Percentiles rank a stretch among this genome's conserved stretches.
phyloP scores from a whole-genome alignment of 495 filamentous ascomycete genomes.

The Zalerion maritima region DNA sequence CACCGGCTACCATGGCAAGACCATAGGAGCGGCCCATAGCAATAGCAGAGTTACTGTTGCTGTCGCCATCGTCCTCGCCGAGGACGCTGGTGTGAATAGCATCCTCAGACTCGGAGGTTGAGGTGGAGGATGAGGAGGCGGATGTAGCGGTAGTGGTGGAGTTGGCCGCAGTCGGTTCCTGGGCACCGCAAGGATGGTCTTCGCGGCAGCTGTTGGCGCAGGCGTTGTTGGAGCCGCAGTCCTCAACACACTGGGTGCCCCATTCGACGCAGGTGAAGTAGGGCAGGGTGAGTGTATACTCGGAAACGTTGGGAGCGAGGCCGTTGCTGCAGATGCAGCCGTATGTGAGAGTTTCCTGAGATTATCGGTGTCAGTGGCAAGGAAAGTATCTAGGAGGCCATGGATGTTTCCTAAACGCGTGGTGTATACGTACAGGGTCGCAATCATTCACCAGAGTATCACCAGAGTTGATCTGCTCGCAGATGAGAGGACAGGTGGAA shows the following conservation, averaged over 20 bases:
- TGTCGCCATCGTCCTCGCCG: constrained; percentile 21
- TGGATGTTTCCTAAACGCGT: no score
- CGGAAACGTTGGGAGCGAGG: constrained; percentile 54
- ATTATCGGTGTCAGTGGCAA: constrained; percentile 7
- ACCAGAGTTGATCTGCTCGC: constrained; percentile 46
- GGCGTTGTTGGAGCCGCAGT: constrained; percentile 40
- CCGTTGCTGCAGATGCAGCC: constrained; percentile 64
- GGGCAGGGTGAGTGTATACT: constrained; percentile 77
- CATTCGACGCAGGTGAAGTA: constrained; percentile 68
- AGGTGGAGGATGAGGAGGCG: constrained; percentile 23
- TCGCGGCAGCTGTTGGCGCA: constrained; percentile 52
- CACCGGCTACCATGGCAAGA: constrained; percentile 36
- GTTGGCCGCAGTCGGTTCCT: constrained; percentile 49
- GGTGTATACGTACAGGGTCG: constrained; percentile 48
- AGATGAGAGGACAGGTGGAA: constrained; percentile 62
- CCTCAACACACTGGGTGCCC: constrained; percentile 52
- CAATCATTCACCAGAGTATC: constrained; percentile 47
- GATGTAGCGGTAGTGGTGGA: constrained; percentile 33
- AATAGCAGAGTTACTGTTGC: constrained; percentile 24
- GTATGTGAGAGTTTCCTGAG: constrained; percentile 51
- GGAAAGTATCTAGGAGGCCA: not conserved
- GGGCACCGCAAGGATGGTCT: constrained; percentile 69
- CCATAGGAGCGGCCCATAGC: constrained; percentile 45
- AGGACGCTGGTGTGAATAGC: constrained; percentile 35
- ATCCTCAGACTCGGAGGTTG: constrained; percentile 18